These are phyloP conservation scores for Asterophora parasitica DNA, from an alignment of 768 basidiomycete genomes.

Conservation along the genomic window DNA sequence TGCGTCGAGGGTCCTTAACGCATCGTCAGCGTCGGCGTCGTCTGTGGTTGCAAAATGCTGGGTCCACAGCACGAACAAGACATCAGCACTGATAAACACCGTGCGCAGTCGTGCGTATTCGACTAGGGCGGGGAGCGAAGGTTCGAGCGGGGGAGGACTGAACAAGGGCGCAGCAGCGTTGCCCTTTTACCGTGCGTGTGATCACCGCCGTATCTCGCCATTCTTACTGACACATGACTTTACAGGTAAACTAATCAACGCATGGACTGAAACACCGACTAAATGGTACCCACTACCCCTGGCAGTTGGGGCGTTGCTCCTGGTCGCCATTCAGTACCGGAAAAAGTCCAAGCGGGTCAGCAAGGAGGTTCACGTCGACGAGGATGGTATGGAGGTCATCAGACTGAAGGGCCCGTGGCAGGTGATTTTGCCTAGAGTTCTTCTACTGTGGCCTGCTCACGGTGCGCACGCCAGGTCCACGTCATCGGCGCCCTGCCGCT, in stretches of 20 bases:
- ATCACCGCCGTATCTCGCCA: not conserved
- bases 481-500: constrained; percentile 93
- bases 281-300: constrained; percentile 95
- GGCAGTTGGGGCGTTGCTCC: constrained; percentile 85
- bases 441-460: not conserved
- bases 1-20: constrained; percentile 52
- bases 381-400: constrained; percentile 78
- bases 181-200: constrained; percentile 49
- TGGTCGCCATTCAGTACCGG: constrained; percentile 73
- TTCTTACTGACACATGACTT: not conserved
- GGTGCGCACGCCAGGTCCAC: constrained; percentile 60
- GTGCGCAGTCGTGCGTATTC: constrained; percentile 42
- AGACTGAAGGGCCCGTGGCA: constrained; percentile 90
- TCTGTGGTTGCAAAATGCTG: constrained; percentile 47
- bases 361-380: constrained; percentile 72
- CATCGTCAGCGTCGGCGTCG: constrained; percentile 42
- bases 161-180: constrained; percentile 24
- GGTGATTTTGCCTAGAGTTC: constrained; percentile 38
- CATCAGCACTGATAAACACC: constrained; percentile 41
- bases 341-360: constrained; percentile 45
- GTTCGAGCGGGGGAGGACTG: constrained; percentile 17
- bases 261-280: constrained; percentile 84
- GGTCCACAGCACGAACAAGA: constrained; percentile 50
- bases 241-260: constrained; percentile 60
- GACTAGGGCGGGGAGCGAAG: constrained; percentile 26